Conservation (phyloP, 163 green algal genomes). For the Chloromonas sp. region DNA sequence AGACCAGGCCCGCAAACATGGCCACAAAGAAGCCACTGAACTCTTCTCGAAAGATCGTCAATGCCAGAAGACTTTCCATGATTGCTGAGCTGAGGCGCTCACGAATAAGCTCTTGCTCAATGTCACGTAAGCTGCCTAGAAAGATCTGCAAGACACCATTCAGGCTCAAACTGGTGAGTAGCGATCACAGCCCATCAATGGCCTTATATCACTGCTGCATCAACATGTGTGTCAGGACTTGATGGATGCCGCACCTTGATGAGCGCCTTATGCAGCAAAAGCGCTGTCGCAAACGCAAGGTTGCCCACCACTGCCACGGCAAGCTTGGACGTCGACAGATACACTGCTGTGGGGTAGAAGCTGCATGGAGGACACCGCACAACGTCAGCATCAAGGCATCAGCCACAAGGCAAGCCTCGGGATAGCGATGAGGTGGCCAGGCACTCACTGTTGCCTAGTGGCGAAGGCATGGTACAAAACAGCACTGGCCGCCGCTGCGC, state of each 20-base stretch:
- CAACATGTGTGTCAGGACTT: no score
- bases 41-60: slow-evolving; percentile 96
- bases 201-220: no score
- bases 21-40: slow-evolving; percentile 86
- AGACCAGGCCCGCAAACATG: slow-evolving; percentile 89
- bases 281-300: slow-evolving; percentile 72
- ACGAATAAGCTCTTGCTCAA: slow-evolving; percentile 90
- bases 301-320: slow-evolving; percentile 89
- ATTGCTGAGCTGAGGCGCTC: slow-evolving; percentile 80
- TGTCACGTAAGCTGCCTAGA: slow-evolving; percentile 82
- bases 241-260: slow-evolving; percentile 48
- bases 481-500: slow-evolving; percentile 2
- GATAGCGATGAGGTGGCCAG: background rate
- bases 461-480: slow-evolving; percentile 88
- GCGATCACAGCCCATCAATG: no score
- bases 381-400: background rate
- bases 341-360: slow-evolving; percentile 89
- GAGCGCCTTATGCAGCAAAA: slow-evolving; percentile 64
- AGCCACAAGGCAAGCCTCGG: background rate
- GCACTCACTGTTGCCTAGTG: slow-evolving; percentile 79
- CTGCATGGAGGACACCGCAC: slow-evolving; percentile 20
- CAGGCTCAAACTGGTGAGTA: no score
- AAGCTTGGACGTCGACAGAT: slow-evolving; percentile 89
- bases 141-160: slow-evolving; percentile 65
- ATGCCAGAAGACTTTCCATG: slow-evolving; percentile 94